Evolutionary conservation across 192 early-diverging fungal genomes (phyloP).

Genomic region (Linderina pennispora): DNA sequence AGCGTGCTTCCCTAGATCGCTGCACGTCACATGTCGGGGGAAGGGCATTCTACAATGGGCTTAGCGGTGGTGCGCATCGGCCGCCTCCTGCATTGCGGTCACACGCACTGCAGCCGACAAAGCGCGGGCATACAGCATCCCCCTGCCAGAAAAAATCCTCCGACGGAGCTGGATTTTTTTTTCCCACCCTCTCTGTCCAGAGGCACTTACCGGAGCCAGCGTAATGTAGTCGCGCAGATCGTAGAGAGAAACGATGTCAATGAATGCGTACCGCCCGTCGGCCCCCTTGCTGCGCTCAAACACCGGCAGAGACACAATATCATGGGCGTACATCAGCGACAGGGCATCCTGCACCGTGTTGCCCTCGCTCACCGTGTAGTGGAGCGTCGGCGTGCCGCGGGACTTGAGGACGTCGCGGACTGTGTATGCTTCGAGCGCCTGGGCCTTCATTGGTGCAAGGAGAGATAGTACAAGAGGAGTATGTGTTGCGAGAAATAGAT

Average conservation of each 20-base stretch:
- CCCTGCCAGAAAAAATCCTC: too few species aligned
- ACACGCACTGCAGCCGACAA: too few species aligned
- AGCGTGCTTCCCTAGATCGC: too few species aligned
- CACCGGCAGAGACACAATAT: slow-evolving; percentile 41
- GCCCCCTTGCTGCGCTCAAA: slow-evolving; percentile 10
- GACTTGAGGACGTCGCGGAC: slow-evolving; percentile 38
- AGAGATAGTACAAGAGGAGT: not conserved
- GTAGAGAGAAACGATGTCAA: slow-evolving; percentile 43
- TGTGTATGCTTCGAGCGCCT: slow-evolving; percentile 24
- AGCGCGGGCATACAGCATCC: too few species aligned
- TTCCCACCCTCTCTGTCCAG: too few species aligned
- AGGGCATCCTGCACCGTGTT: slow-evolving; percentile 23
- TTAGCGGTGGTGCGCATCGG: too few species aligned
- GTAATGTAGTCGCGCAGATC: slow-evolving; percentile 42
- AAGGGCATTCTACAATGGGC: too few species aligned
- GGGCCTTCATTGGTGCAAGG: slow-evolving; percentile 18
- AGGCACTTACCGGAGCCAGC: slow-evolving; percentile 18
- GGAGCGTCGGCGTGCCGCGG: slow-evolving; percentile 26
- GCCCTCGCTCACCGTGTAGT: slow-evolving; percentile 11
- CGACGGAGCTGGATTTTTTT: too few species aligned
- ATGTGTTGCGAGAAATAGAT: not conserved
- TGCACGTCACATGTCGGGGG: too few species aligned
- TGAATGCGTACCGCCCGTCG: slow-evolving; percentile 4
- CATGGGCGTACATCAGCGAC: slow-evolving; percentile 22
- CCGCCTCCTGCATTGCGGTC: too few species aligned